phyloP scores from a whole-genome alignment of 805 yeast genomes.

The Metschnikowia arizonensis region DNA sequence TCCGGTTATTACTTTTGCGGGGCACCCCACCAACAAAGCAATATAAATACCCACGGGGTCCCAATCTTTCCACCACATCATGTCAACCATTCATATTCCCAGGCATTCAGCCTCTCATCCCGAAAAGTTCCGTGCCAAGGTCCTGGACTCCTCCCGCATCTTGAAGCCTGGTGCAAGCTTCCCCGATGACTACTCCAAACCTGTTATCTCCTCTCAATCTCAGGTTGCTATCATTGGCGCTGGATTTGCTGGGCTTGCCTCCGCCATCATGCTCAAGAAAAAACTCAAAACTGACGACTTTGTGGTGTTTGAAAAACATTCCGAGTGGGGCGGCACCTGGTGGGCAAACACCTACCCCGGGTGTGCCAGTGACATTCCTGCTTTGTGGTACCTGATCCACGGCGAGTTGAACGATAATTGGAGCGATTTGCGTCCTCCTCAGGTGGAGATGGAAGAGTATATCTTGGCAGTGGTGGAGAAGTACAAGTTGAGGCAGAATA shows the following conservation, averaged over 20 bases:
- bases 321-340: conserved; percentile 43
- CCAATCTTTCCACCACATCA: conserved; percentile 3
- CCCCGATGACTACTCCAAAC: conserved; percentile 15
- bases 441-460: conserved; percentile 41
- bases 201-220: conserved; percentile 24
- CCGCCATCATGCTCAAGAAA: conserved; percentile 26
- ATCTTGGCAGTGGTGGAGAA: conserved; percentile 30
- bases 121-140: conserved; percentile 25
- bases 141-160: conserved; percentile 25
- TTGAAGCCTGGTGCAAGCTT: conserved; percentile 23
- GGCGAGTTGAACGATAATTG: conserved; percentile 33
- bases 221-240: conserved; percentile 37
- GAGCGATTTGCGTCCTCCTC: conserved; percentile 39
- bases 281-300: conserved; percentile 28
- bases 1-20: too few species aligned
- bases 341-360: conserved; percentile 45
- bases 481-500: conserved; percentile 22
- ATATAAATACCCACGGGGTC: neutral
- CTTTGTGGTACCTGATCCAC: conserved; percentile 37
- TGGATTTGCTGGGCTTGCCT: conserved; percentile 39
- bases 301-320: conserved; percentile 37
- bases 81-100: conserved; percentile 27
- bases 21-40: neutral
- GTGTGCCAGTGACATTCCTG: conserved; percentile 44
- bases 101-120: conserved; percentile 34